Base-by-base conservation (phyloP, 768 basidiomycete genomes). In the Auricularia heimuer region DNA sequence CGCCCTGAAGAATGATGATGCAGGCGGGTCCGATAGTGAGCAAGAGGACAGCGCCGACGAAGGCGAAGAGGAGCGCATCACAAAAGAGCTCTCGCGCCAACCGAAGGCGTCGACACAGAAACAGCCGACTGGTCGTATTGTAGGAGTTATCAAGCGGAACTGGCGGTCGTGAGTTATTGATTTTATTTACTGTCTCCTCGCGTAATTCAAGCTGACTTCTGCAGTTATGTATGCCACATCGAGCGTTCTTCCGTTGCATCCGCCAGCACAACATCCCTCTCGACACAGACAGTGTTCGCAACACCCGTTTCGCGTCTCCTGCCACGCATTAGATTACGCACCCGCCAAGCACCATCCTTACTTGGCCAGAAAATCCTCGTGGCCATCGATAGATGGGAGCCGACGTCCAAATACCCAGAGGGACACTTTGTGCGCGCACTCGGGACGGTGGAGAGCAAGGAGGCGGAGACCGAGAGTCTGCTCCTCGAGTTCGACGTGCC, bases 341-440 rank as follows among this genome's bases (percentile, higher is more conserved):
- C 97, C 0, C 89, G 97, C 4, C 97, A 99, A 78, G 95, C 94
- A 1, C 90, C 94, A 0, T 75, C 83, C 1, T 85, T 99, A 16
- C 75, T 97, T 18, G 85, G 87, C 44, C 95, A 99, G 74, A 98
- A 99, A 74, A 96, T 99, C 68, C 84, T 99, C 33, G 93, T 98
- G 54, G 88, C 92, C 2, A 92, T 98, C 70, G 97, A 99, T 72
- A 80, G 88, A 51, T 99, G 97, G 97, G 87, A 91, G 34, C 76
- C 79, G 4, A 88, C 85, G 10, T 93, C 91, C 1, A 83, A 93
- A 21, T 97, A 98, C 72, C 97, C 97, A 0, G 95, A 98, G 70
- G 97, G 97, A 0, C 97, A 99, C 73, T 93, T 99, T 68, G 95
- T 98, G 24, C 86, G 96, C 51, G 86, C 93, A 0, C 81, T 99